Conservation (phyloP, 1,284 basidiomycete genomes). For the Marasmius oreades region DNA sequence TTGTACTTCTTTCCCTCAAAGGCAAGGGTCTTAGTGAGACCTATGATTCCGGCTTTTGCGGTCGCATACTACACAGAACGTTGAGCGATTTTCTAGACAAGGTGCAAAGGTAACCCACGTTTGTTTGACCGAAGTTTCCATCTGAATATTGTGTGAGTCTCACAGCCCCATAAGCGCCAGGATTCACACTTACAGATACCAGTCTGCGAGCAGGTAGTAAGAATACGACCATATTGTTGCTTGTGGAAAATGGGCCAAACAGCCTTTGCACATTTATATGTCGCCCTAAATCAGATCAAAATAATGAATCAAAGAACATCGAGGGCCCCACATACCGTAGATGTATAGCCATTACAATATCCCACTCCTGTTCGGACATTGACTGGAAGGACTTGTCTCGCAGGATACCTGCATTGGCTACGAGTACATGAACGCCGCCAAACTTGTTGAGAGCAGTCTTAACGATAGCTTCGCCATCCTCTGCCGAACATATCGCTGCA, state of each 20-base stretch:
- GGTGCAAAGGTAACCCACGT: slow-evolving; percentile 40
- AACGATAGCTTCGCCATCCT: slow-evolving; percentile 90
- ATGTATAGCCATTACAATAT: slow-evolving; percentile 87
- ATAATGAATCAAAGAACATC: too few species aligned
- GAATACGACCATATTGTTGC: slow-evolving; percentile 95
- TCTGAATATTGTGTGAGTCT: slow-evolving; percentile 40
- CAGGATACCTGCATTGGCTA: slow-evolving; percentile 95
- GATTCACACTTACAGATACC: slow-evolving; percentile 74
- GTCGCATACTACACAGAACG: slow-evolving; percentile 66
- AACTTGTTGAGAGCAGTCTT: slow-evolving; percentile 87
- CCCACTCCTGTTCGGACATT: slow-evolving; percentile 94
- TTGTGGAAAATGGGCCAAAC: slow-evolving; percentile 97
- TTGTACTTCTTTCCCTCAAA: slow-evolving; percentile 93
- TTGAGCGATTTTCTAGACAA: neutral
- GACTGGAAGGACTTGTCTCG: slow-evolving; percentile 89
- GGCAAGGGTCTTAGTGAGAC: slow-evolving; percentile 85
- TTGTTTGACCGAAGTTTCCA: slow-evolving; percentile 93
- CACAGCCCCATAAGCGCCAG: neutral
- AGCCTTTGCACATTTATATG: slow-evolving; percentile 77
- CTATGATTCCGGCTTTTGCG: slow-evolving; percentile 93
- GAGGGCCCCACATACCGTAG: slow-evolving; percentile 39
- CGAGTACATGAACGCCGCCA: slow-evolving; percentile 83
- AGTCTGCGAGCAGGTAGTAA: slow-evolving; percentile 91
- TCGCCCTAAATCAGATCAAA: neutral
- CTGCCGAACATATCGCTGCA: slow-evolving; percentile 83